Base-by-base conservation (phyloP, 2,329 filamentous ascomycete species). In the Raffaelea ambrosiae region DNA sequence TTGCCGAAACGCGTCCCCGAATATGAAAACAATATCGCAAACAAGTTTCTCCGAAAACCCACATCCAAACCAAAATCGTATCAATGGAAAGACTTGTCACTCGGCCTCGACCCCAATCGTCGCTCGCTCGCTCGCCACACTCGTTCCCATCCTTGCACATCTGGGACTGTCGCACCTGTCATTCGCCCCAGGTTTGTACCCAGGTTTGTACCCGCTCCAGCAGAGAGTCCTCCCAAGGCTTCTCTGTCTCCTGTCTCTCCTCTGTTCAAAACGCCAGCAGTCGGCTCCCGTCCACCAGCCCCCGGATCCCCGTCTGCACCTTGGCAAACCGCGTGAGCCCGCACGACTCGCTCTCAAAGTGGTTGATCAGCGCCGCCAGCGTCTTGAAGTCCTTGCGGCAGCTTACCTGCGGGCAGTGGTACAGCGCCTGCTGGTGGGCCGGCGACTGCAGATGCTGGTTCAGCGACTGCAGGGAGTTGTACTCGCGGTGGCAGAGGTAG, bases 381-480 rank as follows among this genome's bases (percentile, higher is more conserved):
- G 58, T 65, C 43, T 56, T 66, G 48, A 71, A 72, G 11, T 72
- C 61, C 14, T 40, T 53, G 1, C 48, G 21, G 48, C 69, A 72
- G 13, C 3, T 4, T 1, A 29, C 41, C 4, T 67, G 64, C 0
- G 65, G 67, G 42, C 68, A 73, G 48, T 68, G 65, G 43, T 72
- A 71, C 9, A 70, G 51, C 0, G 54, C 48, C 43, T 67, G 57
- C 43, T 65, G 63, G 47, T 72, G 77, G 1, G 56, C 60, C 0
- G 72, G 64, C 0, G 78, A 83, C 36, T 67, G 69, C 1, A 83
- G 58, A 53, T 84, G 79, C 46, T 69, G 63, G 43, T 75, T 73
- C 3, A 83, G 64, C 0, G 55, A 54, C 0, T 39, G 13, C 0
- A 66, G 46, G 0, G 43, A 48, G 1, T 22, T 45, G 51, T 79